These are phyloP conservation scores for Reutealis trisperma DNA, from an alignment of 345 rosid genomes.

Conservation along the genomic window DNA sequence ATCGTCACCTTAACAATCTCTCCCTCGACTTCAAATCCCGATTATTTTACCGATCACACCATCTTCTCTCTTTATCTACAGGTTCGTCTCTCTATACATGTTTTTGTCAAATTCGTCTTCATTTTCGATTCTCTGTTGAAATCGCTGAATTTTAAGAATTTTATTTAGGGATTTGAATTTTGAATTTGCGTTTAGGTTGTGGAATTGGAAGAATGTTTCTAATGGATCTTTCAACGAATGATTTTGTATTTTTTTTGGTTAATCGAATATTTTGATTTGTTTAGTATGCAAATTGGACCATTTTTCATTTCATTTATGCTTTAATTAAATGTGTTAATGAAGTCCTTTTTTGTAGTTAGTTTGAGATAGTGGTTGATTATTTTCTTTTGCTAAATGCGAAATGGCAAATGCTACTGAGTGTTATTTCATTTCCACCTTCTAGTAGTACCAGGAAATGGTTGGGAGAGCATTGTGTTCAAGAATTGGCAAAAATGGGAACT, in stretches of 20 bases:
- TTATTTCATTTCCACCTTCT: background rate
- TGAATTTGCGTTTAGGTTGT: background rate
- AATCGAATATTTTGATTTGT: background rate
- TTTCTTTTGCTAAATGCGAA: background rate
- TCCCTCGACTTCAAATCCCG: constrained; percentile 20
- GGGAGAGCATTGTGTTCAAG: background rate
- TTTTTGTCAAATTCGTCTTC: background rate
- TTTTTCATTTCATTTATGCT: too few species aligned
- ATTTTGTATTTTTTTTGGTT: background rate
- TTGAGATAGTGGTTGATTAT: background rate
- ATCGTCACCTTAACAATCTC: background rate
- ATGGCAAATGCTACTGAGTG: background rate
- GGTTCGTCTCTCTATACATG: constrained; percentile 7
- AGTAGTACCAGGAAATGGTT: too few species aligned
- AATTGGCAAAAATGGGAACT: background rate
- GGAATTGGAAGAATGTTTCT: background rate
- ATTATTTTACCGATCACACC: constrained; percentile 23
- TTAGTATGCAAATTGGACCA: background rate
- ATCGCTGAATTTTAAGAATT: background rate
- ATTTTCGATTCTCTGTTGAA: background rate
- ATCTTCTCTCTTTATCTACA: constrained; percentile 2
- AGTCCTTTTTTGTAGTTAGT: background rate
- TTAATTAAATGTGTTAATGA: too few species aligned
- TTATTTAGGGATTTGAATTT: background rate
- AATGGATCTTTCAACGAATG: background rate